Conservation (phyloP, 208 protist genomes). For the Wallacemonas sp. region DNA sequence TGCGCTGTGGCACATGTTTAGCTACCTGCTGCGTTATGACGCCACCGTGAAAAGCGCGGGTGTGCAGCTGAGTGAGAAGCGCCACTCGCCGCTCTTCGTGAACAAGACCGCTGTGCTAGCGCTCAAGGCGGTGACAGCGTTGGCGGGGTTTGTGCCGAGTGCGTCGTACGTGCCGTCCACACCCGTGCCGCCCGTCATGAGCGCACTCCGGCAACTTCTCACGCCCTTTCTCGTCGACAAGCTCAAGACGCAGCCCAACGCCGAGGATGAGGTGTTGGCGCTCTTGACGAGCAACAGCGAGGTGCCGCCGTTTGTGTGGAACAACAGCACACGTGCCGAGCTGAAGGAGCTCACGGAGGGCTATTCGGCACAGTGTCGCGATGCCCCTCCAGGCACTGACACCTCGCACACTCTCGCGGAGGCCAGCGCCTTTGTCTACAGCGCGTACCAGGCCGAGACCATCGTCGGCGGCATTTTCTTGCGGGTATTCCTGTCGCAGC, state of each 20-base stretch:
- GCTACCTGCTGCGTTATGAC: constrained; percentile 90
- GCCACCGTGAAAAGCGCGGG: constrained; percentile 79
- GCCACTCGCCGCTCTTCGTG: constrained; percentile 79
- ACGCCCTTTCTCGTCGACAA: constrained; percentile 79
- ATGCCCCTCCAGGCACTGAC: constrained; percentile 37
- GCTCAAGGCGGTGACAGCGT: constrained; percentile 53
- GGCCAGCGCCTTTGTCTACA: constrained; percentile 51
- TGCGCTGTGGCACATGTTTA: constrained; percentile 84
- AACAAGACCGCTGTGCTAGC: constrained; percentile 76
- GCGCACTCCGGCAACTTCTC: constrained; percentile 64
- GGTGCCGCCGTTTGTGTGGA: constrained; percentile 89
- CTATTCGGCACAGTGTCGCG: constrained; percentile 49
- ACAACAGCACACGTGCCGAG: constrained; percentile 78
- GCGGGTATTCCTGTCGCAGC: constrained; percentile 86
- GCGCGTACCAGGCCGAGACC: constrained; percentile 64
- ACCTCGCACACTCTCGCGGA: constrained; percentile 1
- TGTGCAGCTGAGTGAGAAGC: constrained; percentile 54
- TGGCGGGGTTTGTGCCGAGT: constrained; percentile 42
- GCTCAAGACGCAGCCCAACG: constrained; percentile 27
- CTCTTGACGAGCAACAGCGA: constrained; percentile 85
- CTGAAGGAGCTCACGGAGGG: constrained; percentile 57
- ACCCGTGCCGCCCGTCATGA: constrained; percentile 25
- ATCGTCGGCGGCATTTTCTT: constrained; percentile 89
- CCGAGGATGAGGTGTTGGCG: constrained; percentile 62
- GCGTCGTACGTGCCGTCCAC: background rate